Evolutionary conservation across 805 yeast genomes (phyloP).

Genomic region (Candida wancherniae): DNA sequence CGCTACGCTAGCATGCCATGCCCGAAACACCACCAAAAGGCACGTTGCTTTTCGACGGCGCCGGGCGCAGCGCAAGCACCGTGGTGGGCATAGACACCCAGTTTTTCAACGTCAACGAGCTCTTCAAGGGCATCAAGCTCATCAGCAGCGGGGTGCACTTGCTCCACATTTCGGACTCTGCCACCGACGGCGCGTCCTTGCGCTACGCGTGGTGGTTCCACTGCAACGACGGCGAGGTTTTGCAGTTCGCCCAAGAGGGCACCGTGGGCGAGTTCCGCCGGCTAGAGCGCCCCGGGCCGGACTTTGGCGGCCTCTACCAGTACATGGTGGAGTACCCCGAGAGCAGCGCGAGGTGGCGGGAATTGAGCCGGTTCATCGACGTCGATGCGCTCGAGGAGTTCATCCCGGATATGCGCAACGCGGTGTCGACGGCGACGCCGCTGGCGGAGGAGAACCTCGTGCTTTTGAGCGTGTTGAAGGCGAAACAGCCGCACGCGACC

Average conservation of each 20-base stretch:
- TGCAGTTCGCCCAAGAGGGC: too few relatives aligned
- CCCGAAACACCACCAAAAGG: conserved; percentile 24
- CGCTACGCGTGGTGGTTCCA: conserved; percentile 40
- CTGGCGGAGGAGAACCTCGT: conserved; percentile 46
- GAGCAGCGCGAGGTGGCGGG: conserved; percentile 15
- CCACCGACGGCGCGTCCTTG: conserved; percentile 15
- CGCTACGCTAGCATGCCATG: too few relatives aligned
- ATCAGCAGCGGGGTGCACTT: conserved; percentile 51
- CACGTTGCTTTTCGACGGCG: conserved; percentile 18
- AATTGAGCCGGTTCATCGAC: conserved; percentile 18
- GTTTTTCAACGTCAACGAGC: conserved; percentile 39
- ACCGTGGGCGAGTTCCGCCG: conserved; percentile 21
- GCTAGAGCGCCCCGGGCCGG: conserved; percentile 15
- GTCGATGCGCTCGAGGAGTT: conserved; percentile 20
- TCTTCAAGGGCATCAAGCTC: conserved; percentile 47
- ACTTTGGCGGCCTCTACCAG: conserved; percentile 24
- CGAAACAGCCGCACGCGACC: conserved; percentile 14
- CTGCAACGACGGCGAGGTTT: conserved; percentile 29
- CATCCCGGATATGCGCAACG: conserved; percentile 6
- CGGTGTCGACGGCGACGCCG: conserved; percentile 44
- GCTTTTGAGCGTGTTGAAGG: conserved; percentile 31
- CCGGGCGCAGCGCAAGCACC: conserved; percentile 14
- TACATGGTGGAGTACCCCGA: conserved; percentile 40
- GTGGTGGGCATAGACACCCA: conserved; percentile 45
- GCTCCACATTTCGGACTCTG: conserved; percentile 40